A percentile compares a stretch with the other conserved stretches of the same genome.
Evolutionary conservation across 441 rosid species (phyloP).

Genomic region (Euphorbia schlechtendalii): DNA sequence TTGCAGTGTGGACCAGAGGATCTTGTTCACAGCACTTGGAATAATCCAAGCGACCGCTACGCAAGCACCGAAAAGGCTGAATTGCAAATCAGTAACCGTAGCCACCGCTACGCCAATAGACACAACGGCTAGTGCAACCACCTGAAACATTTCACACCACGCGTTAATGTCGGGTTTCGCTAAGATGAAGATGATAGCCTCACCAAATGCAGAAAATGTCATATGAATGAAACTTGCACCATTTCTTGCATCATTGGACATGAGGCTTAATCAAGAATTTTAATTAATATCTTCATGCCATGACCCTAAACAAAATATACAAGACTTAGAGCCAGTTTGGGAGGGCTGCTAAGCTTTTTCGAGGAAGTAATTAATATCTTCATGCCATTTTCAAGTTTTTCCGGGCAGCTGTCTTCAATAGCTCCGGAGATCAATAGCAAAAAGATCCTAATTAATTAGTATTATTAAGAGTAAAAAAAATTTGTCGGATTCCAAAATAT

Average conservation of each 20-base stretch:
- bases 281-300: too few relatives aligned
- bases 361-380: neutral
- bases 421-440: too few relatives aligned
- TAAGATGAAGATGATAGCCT: neutral
- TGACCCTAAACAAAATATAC: too few relatives aligned
- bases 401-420: too few relatives aligned
- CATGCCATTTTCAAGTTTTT: too few relatives aligned
- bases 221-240: constrained; percentile 9
- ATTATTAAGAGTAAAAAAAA: too few relatives aligned
- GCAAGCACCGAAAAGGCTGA: constrained; percentile 74
- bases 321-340: too few relatives aligned
- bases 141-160: constrained; percentile 38
- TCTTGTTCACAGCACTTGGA: constrained; percentile 83
- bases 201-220: neutral
- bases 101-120: constrained; percentile 90
- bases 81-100: constrained; percentile 85
- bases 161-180: too few relatives aligned
- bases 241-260: neutral
- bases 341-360: too few relatives aligned
- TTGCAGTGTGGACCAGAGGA: constrained; percentile 84
- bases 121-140: constrained; percentile 60
- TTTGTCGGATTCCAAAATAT: too few relatives aligned
- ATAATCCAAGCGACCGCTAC: constrained; percentile 85
- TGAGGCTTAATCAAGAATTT: too few relatives aligned
- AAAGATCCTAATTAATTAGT: too few relatives aligned